Evolutionary conservation across 2,329 filamentous ascomycete species (phyloP).

Genomic region (Exophiala sideris): DNA sequence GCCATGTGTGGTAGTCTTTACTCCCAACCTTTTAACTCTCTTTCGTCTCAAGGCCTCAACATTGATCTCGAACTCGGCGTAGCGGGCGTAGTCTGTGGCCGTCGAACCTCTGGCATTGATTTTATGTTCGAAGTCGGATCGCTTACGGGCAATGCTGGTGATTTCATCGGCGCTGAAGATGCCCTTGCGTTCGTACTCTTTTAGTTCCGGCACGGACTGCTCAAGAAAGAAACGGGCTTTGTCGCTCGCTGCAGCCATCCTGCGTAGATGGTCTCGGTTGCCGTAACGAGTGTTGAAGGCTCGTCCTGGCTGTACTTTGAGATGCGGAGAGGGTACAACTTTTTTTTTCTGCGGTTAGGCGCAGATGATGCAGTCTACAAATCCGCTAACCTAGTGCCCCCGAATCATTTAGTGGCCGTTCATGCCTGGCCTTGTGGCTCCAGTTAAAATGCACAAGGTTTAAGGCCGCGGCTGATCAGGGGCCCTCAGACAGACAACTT

Average conservation of each 20-base stretch:
- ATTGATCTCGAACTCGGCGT: conserved; percentile 69
- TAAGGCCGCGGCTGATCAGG: conserved; percentile 9
- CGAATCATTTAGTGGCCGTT: too few relatives aligned
- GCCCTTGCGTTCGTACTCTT: conserved; percentile 86
- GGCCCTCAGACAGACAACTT: neutral
- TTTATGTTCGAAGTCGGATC: conserved; percentile 89
- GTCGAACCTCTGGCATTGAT: conserved; percentile 77
- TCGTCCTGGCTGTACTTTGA: too few relatives aligned
- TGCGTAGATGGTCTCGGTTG: neutral
- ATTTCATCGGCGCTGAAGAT: conserved; percentile 92
- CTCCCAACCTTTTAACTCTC: conserved; percentile 73
- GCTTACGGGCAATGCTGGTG: conserved; percentile 78
- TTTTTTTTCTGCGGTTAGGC: too few relatives aligned
- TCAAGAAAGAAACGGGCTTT: conserved; percentile 96
- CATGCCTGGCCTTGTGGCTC: neutral
- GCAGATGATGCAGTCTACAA: too few relatives aligned
- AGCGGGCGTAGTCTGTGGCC: conserved; percentile 76
- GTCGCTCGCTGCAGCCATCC: conserved; percentile 83
- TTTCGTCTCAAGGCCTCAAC: conserved; percentile 74
- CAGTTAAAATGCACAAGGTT: too few relatives aligned
- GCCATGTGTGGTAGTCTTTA: conserved; percentile 67
- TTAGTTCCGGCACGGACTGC: conserved; percentile 84
- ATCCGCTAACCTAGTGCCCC: too few relatives aligned
- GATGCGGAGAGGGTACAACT: too few relatives aligned
- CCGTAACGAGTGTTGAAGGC: too few relatives aligned